Base-by-base conservation (phyloP, 2,329 filamentous ascomycete species). In the Scytalidium sp. region DNA sequence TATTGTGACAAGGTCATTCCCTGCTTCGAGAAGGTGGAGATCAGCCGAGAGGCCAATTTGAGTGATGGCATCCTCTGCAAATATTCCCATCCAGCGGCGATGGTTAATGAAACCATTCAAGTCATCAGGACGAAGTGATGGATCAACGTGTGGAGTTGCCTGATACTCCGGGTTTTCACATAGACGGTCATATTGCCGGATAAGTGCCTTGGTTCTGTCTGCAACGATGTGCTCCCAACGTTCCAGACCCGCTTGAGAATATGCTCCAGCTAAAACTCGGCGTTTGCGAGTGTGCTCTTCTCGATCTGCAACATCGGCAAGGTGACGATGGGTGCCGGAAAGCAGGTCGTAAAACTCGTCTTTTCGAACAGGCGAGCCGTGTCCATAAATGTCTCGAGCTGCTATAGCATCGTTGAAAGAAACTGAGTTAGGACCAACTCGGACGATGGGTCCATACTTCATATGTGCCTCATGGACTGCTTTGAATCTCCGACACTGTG, bases 31-130 rank as follows among this genome's bases (percentile, higher is more conserved):
- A 52, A 79, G 73, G 1, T 75, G 72, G 3, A 79, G 68, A 15
- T 65, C 67, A 43, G 77, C 70, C 1, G 69, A 73, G 0, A 80
- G 64, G 3, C 75, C 77, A 58, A 81, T 80, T 46, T 79, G 74
- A 17, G 73, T 75, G 46, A 80, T 79, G 2, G 75, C 76, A 49
- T 81, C 76, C 17, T 80, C 65, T 0, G 74, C 75, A 57, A 80
- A 80, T 64, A 75, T 76, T 60, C 78, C 80, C 25, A 69, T 69
- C 73, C 72, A 80, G 9, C 66, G 64, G 5, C 75, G 71, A 47
- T 73, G 75, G 56, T 80, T 73, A 13, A 80, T 64, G 0, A 66
- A 75, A 21, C 75, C 46, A 43, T 77, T 73, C 15, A 62, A 56
- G 2, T 65, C 50, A 9, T 60, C 55, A 1, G 66, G 64, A 3